Conservation (phyloP, 2,329 filamentous ascomycete species). For the Venturia oleaginea region DNA sequence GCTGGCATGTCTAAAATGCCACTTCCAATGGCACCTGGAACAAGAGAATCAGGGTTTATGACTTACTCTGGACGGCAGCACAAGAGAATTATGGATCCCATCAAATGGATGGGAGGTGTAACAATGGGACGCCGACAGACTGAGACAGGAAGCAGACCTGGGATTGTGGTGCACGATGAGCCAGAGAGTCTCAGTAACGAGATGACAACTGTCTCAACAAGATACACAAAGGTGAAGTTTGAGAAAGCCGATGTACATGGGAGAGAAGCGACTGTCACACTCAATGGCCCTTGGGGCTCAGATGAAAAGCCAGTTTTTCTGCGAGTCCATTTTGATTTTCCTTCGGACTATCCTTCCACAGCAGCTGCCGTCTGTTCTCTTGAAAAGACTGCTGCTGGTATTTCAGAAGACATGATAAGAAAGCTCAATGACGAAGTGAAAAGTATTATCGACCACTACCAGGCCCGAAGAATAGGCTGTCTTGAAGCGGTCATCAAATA, state of each 20-base stretch:
- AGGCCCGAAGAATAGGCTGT: constrained; percentile 44
- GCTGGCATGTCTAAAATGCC: constrained; percentile 19
- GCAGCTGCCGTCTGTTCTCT: constrained; percentile 44
- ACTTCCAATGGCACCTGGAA: constrained; percentile 16
- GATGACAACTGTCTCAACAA: constrained; percentile 51
- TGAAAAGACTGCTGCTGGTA: constrained; percentile 46
- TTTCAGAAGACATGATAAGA: constrained; percentile 42
- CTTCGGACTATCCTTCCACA: constrained; percentile 44
- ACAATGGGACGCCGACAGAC: constrained; percentile 43
- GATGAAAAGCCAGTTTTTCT: constrained; percentile 45
- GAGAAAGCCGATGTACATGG: constrained; percentile 49
- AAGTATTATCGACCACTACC: constrained; percentile 46
- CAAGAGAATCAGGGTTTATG: constrained; percentile 35
- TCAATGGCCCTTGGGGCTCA: constrained; percentile 52
- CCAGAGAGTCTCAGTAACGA: constrained; percentile 50
- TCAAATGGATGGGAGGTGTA: constrained; percentile 57
- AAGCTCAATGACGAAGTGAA: constrained; percentile 43
- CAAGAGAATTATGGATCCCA: constrained; percentile 46
- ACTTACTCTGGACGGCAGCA: constrained; percentile 38
- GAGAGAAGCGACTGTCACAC: constrained; percentile 45
- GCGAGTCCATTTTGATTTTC: constrained; percentile 50
- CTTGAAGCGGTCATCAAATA: constrained; percentile 55
- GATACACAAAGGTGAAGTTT: constrained; percentile 51
- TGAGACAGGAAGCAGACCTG: constrained; percentile 18
- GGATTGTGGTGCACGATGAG: constrained; percentile 17